A percentile compares a stretch with the other conserved stretches of the same genome.
These are phyloP conservation scores for Corynascus novoguineensis DNA, from an alignment of 495 filamentous ascomycete species.

Conservation along the genomic window DNA sequence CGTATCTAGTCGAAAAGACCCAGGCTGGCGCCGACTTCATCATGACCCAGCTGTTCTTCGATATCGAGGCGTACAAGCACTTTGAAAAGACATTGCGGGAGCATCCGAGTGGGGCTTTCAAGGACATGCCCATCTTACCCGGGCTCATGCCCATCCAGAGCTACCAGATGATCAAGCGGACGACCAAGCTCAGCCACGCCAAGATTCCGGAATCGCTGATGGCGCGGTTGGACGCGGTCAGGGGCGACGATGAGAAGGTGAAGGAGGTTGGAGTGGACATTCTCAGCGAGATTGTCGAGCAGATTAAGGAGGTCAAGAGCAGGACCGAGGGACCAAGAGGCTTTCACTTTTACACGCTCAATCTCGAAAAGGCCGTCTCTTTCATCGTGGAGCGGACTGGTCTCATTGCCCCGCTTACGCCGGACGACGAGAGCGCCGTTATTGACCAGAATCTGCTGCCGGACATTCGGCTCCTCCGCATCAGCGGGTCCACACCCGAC, in stretches of 20 bases:
- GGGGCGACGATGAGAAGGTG: conserved; percentile 85
- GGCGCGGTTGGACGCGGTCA: conserved; percentile 68
- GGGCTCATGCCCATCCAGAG: conserved; percentile 97
- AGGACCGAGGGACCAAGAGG: conserved; percentile 53
- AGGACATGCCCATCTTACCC: conserved; percentile 83
- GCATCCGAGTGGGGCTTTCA: conserved; percentile 81
- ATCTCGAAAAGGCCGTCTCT: conserved; percentile 91
- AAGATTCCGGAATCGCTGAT: conserved; percentile 67
- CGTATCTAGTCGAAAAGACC: conserved; percentile 87
- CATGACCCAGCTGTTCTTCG: conserved; percentile 98
- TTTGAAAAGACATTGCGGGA: conserved; percentile 75
- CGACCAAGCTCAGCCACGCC: conserved; percentile 92
- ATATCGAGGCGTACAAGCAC: conserved; percentile 68
- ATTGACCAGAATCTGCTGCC: conserved; percentile 39
- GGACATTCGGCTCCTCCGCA: conserved; percentile 30
- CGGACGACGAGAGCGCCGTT: conserved; percentile 33
- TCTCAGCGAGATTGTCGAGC: conserved; percentile 61
- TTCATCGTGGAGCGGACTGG: conserved; percentile 82
- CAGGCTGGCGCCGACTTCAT: conserved; percentile 93
- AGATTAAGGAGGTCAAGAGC: conserved; percentile 58
- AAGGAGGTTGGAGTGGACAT: conserved; percentile 70
- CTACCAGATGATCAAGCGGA: conserved; percentile 89
- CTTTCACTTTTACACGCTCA: conserved; percentile 97
- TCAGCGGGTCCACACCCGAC: conserved; percentile 30
- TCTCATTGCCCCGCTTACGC: conserved; percentile 63